phyloP scores from a whole-genome alignment of 2,329 filamentous ascomycete species.

The Dactylellina leptospora region DNA sequence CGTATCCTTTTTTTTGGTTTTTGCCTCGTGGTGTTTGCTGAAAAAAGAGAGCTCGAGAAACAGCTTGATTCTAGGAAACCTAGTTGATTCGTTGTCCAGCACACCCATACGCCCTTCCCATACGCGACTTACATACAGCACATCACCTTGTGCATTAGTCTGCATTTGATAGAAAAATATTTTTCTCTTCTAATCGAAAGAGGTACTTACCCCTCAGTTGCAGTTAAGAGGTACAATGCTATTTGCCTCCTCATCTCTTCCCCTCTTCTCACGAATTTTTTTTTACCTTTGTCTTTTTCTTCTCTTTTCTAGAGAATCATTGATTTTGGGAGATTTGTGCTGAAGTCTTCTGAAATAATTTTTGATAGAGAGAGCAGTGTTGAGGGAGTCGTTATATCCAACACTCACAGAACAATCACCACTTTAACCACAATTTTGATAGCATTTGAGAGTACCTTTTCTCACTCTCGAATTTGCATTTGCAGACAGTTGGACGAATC shows the following conservation, averaged over 20 bases:
- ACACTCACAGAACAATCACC: conserved; percentile 35
- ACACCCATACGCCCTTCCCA: conserved; percentile 15
- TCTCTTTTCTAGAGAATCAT: conserved; percentile 2
- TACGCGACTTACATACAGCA: conserved; percentile 28
- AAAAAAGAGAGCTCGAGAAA: conserved; percentile 40
- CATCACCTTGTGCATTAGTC: conserved; percentile 49
- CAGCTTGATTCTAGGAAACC: conserved; percentile 35
- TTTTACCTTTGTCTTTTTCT: not conserved
- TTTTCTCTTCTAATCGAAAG: conserved; percentile 23
- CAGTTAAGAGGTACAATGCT: not conserved
- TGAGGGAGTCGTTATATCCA: conserved; percentile 44
- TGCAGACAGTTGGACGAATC: not conserved
- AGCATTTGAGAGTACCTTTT: conserved; percentile 10
- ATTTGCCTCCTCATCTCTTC: conserved; percentile 48
- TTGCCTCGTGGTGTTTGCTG: conserved; percentile 25
- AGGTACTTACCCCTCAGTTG: conserved; percentile 51
- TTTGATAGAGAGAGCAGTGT: conserved; percentile 26
- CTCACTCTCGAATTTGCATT: not conserved
- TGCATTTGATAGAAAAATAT: conserved; percentile 33
- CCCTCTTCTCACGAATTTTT: conserved; percentile 14
- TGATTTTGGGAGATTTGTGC: not conserved
- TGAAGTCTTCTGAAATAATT: conserved; percentile 3
- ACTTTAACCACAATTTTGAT: conserved; percentile 5
- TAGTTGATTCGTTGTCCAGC: conserved; percentile 51
- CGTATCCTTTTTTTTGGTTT: conserved; percentile 3